Base-by-base conservation (phyloP, 1,139 yeast species). In the Debaryomyces subglobosus region DNA sequence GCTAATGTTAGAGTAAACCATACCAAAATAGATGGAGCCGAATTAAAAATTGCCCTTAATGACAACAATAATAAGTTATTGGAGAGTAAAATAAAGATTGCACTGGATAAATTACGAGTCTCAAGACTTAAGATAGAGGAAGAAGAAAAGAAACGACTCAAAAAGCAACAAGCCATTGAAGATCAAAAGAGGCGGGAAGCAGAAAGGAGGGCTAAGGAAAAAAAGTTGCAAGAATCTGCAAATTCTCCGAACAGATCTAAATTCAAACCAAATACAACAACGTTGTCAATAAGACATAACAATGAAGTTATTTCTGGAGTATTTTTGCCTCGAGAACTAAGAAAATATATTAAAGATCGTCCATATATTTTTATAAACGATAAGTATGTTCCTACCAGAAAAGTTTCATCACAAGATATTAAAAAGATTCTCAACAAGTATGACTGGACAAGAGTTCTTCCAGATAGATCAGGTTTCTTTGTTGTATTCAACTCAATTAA, bases 391-490 rank as follows among this genome's bases (percentile, higher is more conserved):
- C 78, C 88, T 1, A 72, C 82, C 0, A 71, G 72, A 43, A 70
- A 73, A 48, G 74, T 84, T 0, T 70, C 78, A 10, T 71, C 84
- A 0, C 77, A 73, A 48, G 89, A 84, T 53, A 63, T 86, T 43
- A 81, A 84, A 56, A 72, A 77, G 30, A 68, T 71, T 8, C 68
- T 86, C 36, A 74, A 71, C 18, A 79, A 69, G 49, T 86, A 86
- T 57, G 81, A 78, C 48, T 86, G 91, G 85, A 78, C 83, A 0
- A 71, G 89, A 50, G 80, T 89, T 1, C 61, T 86, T 44, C 75
- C 82, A 3, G 92, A 86, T 54, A 68, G 71, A 33, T 64, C 77
- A 4, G 96, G 96, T 0, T 85, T 86, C 55, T 90, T 79, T 59
- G 72, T 89, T 39, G 84, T 88, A 1, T 90, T 90, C 65, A 82